Conservation (phyloP, 805 yeast species). For the Metschnikowia bowlesiae region DNA sequence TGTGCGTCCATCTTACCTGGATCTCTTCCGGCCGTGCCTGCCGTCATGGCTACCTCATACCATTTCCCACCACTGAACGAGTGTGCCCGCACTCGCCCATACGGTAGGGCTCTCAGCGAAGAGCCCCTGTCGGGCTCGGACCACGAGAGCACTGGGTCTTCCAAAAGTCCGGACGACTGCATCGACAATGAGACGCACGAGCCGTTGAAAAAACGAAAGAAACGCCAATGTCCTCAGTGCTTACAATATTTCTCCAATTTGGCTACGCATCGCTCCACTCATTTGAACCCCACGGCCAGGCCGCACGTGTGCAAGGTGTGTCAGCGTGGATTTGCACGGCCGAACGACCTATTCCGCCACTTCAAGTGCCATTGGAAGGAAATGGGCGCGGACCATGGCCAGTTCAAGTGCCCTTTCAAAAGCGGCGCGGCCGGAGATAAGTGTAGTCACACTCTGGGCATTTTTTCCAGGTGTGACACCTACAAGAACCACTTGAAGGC, state of each 20-base stretch:
- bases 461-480: slow-evolving; percentile 86
- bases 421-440: slow-evolving; percentile 26
- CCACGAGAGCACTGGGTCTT: background rate
- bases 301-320: slow-evolving; percentile 80
- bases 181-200: slow-evolving; percentile 5
- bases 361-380: slow-evolving; percentile 82
- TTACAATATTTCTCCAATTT: slow-evolving; percentile 66
- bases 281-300: slow-evolving; percentile 62
- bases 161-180: background rate
- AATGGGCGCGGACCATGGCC: slow-evolving; percentile 58
- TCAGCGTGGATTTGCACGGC: slow-evolving; percentile 79
- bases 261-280: slow-evolving; percentile 81
- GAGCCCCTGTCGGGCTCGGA: background rate
- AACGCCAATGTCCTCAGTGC: slow-evolving; percentile 71
- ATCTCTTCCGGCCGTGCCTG: background rate
- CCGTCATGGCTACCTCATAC: background rate
- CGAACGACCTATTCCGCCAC: slow-evolving; percentile 83
- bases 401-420: slow-evolving; percentile 78
- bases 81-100: background rate
- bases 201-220: slow-evolving; percentile 48
- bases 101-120: background rate
- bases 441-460: slow-evolving; percentile 78
- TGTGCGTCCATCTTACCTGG: no score
- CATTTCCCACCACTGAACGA: background rate
- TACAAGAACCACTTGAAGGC: slow-evolving; percentile 89